Evolutionary conservation across 2,329 filamentous ascomycete genomes (phyloP), one percentile per base, ranked within the genome.

Genomic region (Phyllosticta citriasiana): DNA sequence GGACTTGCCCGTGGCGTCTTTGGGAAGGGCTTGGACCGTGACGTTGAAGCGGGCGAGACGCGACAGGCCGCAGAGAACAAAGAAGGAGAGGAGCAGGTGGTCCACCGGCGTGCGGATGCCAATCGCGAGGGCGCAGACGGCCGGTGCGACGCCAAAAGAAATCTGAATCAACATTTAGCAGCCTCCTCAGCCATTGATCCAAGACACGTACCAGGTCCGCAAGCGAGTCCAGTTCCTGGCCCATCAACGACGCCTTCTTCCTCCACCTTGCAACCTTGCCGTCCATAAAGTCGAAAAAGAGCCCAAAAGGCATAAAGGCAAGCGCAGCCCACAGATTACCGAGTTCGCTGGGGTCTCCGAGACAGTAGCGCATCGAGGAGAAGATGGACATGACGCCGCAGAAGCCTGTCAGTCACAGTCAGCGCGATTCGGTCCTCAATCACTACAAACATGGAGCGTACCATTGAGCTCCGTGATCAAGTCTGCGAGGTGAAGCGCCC

Each of bases 231-330:
- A 99, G 80, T 76, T 99, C 94, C 76, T 97, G 93, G 12, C 94
- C 94, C 93, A 99, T 97, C 72, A 99, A 80, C 69, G 89, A 95
- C 70, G 90, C 94, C 86, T 97, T 99, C 78, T 91, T 88, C 73
- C 94, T 86, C 94, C 94, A 97, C 66, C 94, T 83, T 65, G 94
- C 94, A 61, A 99, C 92, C 73, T 92, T 94, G 71, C 94, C 94
- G 74, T 99, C 94, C 82, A 97, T 91, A 72, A 96, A 95, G 76
- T 99, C 94, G 74, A 97, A 97, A 79, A 97, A 97, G 12, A 97
- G 80, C 4, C 91, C 92, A 63, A 97, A 89, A 0, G 93, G 93
- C 75, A 97, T 88, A 75, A 97, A 90, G 4, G 80, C 84, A 56
- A 99, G 84, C 1, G 94, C 92, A 35, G 87, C 78, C 83, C 89